A percentile compares a stretch with the other conserved stretches of the same genome.
phyloP scores from a whole-genome alignment of 2,329 filamentous ascomycete genomes.

The Hymenoscyphus albidus region DNA sequence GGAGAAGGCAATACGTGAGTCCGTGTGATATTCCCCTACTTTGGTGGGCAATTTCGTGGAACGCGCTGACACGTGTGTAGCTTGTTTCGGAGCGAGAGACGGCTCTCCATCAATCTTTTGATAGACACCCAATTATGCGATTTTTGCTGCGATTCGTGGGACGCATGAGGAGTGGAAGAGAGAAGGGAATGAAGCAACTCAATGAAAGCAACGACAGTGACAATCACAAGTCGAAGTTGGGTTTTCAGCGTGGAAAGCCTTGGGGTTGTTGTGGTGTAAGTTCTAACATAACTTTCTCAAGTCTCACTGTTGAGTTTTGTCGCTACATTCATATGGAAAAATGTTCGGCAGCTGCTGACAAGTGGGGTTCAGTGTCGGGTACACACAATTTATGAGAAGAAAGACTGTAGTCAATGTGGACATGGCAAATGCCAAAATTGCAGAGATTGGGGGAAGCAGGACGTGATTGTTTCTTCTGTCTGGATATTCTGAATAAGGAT shows the following conservation, averaged over 20 bases:
- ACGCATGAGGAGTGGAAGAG: not conserved
- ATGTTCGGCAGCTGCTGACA: not conserved
- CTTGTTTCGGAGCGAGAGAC: not conserved
- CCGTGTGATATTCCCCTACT: not conserved
- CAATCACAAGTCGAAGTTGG: not conserved
- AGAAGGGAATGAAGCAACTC: not conserved
- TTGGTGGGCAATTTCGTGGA: not conserved
- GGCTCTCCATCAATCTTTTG: not conserved
- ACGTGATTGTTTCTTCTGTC: not conserved
- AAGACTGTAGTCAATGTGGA: not conserved
- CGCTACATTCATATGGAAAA: not conserved
- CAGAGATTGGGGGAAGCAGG: not conserved
- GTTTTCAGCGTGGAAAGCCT: not conserved
- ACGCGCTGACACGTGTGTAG: not conserved
- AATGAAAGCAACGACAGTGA: not conserved
- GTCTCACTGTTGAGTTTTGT: not conserved
- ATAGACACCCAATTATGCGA: not conserved
- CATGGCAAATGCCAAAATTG: slow-evolving; percentile 1
- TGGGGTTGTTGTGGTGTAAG: slow-evolving; percentile 8
- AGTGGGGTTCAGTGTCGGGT: not conserved
- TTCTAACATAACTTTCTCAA: not conserved
- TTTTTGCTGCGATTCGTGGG: not conserved
- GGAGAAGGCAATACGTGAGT: not conserved
- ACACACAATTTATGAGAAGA: not conserved
- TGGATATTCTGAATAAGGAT: not conserved